phyloP scores from a whole-genome alignment of 352 stramenopile species.

The Phytopythium ostracodes region DNA sequence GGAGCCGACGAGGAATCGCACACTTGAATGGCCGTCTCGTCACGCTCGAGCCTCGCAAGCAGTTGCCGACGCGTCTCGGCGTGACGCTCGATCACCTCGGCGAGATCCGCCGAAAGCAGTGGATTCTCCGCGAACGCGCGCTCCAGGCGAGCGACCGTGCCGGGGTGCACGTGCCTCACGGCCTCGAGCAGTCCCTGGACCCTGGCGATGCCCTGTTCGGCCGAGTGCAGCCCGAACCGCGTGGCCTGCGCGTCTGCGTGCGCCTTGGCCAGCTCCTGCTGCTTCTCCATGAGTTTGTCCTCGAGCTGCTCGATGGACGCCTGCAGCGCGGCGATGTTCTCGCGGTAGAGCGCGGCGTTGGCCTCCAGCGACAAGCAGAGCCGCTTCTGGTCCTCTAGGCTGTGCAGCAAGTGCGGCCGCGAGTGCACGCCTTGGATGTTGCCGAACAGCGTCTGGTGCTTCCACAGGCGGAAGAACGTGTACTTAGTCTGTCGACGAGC shows the following conservation, averaged over 20 bases:
- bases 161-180: constrained; percentile 61
- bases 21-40: constrained; percentile 55
- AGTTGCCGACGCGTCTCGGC: constrained; percentile 42
- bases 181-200: constrained; percentile 73
- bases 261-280: constrained; percentile 54
- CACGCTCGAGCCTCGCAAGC: constrained; percentile 45
- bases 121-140: constrained; percentile 62
- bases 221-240: constrained; percentile 64
- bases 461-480: constrained; percentile 78
- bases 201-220: constrained; percentile 66
- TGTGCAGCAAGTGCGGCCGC: constrained; percentile 53
- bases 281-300: constrained; percentile 51
- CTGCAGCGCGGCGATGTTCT: constrained; percentile 61
- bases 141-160: constrained; percentile 61
- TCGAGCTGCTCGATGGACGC: constrained; percentile 52
- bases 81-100: constrained; percentile 50
- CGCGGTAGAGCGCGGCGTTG: constrained; percentile 53
- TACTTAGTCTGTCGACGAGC: constrained; percentile 66
- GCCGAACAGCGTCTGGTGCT: constrained; percentile 72
- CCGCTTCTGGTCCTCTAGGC: constrained; percentile 75
- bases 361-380: constrained; percentile 60
- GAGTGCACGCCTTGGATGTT: constrained; percentile 66
- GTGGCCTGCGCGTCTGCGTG: constrained; percentile 60
- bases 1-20: constrained; percentile 21
- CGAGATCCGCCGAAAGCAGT: constrained; percentile 59